Evolutionary conservation across 805 yeast species (phyloP).

Genomic region (Kockiozyma suomiensis): DNA sequence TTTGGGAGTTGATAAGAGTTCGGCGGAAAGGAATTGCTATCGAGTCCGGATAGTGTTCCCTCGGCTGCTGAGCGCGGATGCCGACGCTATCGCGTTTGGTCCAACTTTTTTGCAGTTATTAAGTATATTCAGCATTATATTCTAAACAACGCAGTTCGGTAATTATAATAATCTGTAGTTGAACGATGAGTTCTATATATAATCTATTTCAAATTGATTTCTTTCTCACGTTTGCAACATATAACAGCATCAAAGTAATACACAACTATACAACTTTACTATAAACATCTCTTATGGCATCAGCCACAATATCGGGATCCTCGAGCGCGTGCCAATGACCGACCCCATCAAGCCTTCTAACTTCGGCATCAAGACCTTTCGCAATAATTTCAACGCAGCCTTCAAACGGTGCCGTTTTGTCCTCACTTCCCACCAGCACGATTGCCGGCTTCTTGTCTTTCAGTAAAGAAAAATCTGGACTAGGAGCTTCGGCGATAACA

Average conservation of each 20-base stretch:
- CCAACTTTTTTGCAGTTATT: too few species aligned
- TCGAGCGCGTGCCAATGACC: constrained; percentile 17
- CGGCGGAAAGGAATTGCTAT: not conserved
- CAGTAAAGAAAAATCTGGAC: constrained; percentile 1
- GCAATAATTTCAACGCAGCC: constrained; percentile 5
- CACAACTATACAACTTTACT: too few species aligned
- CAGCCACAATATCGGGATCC: constrained; percentile 1
- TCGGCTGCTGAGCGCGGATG: not conserved
- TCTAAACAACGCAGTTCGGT: too few species aligned
- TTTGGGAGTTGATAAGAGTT: too few species aligned
- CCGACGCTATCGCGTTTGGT: too few species aligned
- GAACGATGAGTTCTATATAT: too few species aligned
- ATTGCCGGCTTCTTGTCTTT: not conserved
- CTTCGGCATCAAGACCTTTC: constrained; percentile 2
- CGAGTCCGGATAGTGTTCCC: not conserved
- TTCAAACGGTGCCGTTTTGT: constrained; percentile 9
- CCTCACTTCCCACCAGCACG: constrained; percentile 5
- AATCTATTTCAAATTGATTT: too few species aligned
- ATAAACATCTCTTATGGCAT: not conserved
- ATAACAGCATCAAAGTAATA: too few species aligned
- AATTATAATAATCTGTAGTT: too few species aligned
- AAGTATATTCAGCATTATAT: too few species aligned
- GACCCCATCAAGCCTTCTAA: constrained; percentile 4
- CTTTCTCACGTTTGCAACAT: too few species aligned
- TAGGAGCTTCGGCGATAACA: constrained; percentile 11